Evolutionary conservation across 441 rosid genomes (phyloP).

Genomic region (Kokia cookei): DNA sequence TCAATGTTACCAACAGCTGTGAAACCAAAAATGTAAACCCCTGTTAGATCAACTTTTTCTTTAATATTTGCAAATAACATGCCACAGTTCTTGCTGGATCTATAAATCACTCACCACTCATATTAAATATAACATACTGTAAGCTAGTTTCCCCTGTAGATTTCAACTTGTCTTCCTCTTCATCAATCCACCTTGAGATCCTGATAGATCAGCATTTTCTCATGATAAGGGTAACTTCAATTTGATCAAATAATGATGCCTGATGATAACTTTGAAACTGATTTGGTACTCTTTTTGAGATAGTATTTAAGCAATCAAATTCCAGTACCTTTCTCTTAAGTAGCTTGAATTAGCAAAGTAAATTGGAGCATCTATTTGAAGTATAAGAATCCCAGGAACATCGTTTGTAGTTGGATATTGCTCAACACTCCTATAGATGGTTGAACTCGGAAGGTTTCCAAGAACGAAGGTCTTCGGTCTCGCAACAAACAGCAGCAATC

Average conservation of each 20-base stretch:
- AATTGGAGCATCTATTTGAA: conserved; percentile 88
- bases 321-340: conserved; percentile 73
- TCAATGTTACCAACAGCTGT: conserved; percentile 94
- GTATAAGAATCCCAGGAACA: conserved; percentile 73
- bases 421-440: conserved; percentile 66
- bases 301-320: not conserved
- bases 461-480: conserved; percentile 71
- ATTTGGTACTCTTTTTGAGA: not conserved
- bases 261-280: not conserved
- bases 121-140: conserved; percentile 72
- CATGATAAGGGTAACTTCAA: not conserved
- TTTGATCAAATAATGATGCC: not conserved
- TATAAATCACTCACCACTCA: conserved; percentile 48
- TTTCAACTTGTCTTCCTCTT: conserved; percentile 75
- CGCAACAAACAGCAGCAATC: conserved; percentile 77
- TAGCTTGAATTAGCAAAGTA: conserved; percentile 88
- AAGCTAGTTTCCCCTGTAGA: conserved; percentile 45
- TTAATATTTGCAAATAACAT: not conserved
- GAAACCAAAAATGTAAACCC: not conserved
- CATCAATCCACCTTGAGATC: conserved; percentile 84
- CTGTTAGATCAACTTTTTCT: not conserved
- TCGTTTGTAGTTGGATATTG: conserved; percentile 60
- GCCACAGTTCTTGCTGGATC: not conserved
- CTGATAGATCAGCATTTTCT: conserved; percentile 21
- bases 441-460: conserved; percentile 80